phyloP scores from a whole-genome alignment of 169 alveolate species.

The Cystoisospora suis region DNA sequence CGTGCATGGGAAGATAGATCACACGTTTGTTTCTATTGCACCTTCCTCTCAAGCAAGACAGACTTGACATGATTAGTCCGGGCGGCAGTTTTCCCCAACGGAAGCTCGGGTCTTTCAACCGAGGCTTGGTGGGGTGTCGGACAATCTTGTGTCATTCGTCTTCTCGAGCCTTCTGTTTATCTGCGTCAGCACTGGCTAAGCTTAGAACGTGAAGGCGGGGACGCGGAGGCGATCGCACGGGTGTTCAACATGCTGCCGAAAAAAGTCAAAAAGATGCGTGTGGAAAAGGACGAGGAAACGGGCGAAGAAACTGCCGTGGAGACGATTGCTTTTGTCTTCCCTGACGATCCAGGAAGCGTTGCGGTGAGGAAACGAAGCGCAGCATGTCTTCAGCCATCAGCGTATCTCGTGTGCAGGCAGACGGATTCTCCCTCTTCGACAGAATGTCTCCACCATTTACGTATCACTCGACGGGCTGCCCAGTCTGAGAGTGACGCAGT shows the following conservation, averaged over 20 bases:
- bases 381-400: background rate
- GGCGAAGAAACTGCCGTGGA: constrained; percentile 25
- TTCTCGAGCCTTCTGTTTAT: constrained; percentile 68
- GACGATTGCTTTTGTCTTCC: constrained; percentile 23
- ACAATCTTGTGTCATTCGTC: constrained; percentile 21
- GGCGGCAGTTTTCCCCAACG: too few species aligned
- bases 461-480: too few species aligned
- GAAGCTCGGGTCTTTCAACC: too few species aligned
- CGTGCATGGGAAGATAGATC: too few species aligned
- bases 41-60: too few species aligned
- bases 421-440: too few species aligned
- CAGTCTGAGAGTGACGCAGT: too few species aligned
- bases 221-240: constrained; percentile 28
- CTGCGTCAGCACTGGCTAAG: constrained; percentile 49
- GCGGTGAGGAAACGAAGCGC: background rate
- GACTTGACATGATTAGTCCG: too few species aligned
- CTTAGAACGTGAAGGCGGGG: constrained; percentile 43
- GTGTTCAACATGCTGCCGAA: constrained; percentile 46
- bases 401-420: background rate
- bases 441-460: too few species aligned
- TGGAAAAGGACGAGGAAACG: background rate
- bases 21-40: too few species aligned
- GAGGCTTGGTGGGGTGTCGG: too few species aligned
- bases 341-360: constrained; percentile 43
- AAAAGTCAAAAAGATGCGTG: constrained; percentile 20